phyloP scores from a whole-genome alignment of 306 rosid species.

The Datisca glomerata region DNA sequence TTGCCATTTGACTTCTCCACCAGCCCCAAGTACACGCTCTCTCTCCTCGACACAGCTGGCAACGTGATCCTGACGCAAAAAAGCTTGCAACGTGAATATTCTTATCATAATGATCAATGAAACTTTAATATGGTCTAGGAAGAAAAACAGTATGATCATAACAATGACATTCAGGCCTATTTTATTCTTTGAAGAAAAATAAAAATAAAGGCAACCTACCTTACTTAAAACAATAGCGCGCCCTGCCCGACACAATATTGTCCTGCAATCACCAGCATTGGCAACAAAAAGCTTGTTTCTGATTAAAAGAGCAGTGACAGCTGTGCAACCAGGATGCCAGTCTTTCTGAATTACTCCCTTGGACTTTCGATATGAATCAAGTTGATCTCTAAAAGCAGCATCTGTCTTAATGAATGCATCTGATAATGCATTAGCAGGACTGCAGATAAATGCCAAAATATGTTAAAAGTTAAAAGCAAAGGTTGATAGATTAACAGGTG shows the following conservation, averaged over 20 bases:
- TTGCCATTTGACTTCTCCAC: constrained; percentile 82
- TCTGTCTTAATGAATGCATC: constrained; percentile 77
- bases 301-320: constrained; percentile 53
- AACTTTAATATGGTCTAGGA: not conserved
- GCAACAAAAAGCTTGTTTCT: constrained; percentile 73
- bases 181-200: too few species aligned
- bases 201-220: constrained; percentile 29
- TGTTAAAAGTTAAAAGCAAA: not conserved
- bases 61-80: constrained; percentile 67
- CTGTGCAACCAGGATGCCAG: constrained; percentile 96
- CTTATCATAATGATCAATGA: not conserved
- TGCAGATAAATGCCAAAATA: constrained; percentile 21
- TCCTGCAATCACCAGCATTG: constrained; percentile 83
- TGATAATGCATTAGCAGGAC: constrained; percentile 57
- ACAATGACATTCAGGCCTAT: not conserved
- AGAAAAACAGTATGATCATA: not conserved
- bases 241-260: constrained; percentile 75
- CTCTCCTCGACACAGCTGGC: constrained; percentile 87
- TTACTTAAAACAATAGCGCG: constrained; percentile 56
- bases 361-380: constrained; percentile 52
- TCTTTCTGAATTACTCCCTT: constrained; percentile 58
- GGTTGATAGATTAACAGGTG: constrained; percentile 8
- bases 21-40: constrained; percentile 59
- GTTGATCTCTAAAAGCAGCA: constrained; percentile 63
- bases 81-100: too few species aligned